These are phyloP conservation scores for Cryptosporidium meleagridis DNA, from an alignment of 169 alveolate genomes.

Conservation along the genomic window DNA sequence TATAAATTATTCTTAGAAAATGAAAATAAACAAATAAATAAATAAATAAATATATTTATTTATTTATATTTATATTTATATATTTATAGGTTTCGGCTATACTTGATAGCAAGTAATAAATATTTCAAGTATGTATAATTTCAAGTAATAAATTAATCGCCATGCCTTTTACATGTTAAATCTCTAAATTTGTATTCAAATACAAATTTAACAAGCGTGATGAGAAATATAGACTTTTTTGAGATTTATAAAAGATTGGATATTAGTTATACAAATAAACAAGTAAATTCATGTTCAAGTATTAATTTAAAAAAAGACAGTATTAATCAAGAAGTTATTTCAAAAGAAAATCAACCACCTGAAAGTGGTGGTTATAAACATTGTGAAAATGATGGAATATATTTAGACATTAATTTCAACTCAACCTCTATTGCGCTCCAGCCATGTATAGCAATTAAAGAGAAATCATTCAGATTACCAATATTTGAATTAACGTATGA, in stretches of 20 bases:
- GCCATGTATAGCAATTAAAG: constrained; percentile 65
- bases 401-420: constrained; percentile 15
- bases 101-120: constrained; percentile 46
- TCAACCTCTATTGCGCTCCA: constrained; percentile 18
- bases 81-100: neutral
- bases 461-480: constrained; percentile 25
- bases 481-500: constrained; percentile 52
- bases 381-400: constrained; percentile 34
- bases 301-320: constrained; percentile 52
- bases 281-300: constrained; percentile 27
- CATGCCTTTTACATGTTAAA: constrained; percentile 25
- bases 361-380: constrained; percentile 2
- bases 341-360: neutral
- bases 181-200: constrained; percentile 3
- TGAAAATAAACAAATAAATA: neutral
- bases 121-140: constrained; percentile 71
- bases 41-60: neutral
- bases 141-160: constrained; percentile 43
- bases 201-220: constrained; percentile 40
- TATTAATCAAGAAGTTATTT: constrained; percentile 4
- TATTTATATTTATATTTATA: neutral
- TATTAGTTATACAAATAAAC: constrained; percentile 48
- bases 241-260: constrained; percentile 27
- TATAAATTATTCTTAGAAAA: no score
- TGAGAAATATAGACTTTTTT: constrained; percentile 57